Evolutionary conservation across 208 protist species (phyloP).

Genomic region (Trypanosoma avium): DNA sequence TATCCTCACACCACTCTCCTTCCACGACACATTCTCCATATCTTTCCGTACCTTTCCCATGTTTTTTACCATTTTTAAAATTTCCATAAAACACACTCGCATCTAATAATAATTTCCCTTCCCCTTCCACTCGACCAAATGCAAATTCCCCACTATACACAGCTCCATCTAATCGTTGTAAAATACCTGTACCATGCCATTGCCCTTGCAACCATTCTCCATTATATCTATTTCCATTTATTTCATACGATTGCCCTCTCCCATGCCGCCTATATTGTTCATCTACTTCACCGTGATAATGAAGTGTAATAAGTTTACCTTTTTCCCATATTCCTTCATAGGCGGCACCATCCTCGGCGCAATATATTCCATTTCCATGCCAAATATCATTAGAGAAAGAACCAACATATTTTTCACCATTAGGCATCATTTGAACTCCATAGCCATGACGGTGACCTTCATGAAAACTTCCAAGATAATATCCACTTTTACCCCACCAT

Average conservation of each 20-base stretch:
- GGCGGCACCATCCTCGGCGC: conserved; percentile 61
- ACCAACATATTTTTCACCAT: conserved; percentile 73
- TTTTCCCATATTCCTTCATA: conserved; percentile 59
- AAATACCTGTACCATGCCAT: conserved; percentile 75
- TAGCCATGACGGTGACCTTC: conserved; percentile 59
- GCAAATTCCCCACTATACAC: conserved; percentile 81
- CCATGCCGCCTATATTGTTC: conserved; percentile 52
- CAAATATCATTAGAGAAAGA: conserved; percentile 56
- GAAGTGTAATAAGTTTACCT: conserved; percentile 34
- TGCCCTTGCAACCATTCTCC: conserved; percentile 79
- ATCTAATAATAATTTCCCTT: conserved; percentile 53
- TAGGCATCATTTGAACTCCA: conserved; percentile 59
- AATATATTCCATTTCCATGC: conserved; percentile 65
- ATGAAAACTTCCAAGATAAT: conserved; percentile 68
- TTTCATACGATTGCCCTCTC: conserved; percentile 34
- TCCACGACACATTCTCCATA: conserved; percentile 44
- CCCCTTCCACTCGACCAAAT: conserved; percentile 51
- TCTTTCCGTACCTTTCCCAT: conserved; percentile 70
- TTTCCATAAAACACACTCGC: conserved; percentile 69
- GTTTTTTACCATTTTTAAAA: conserved; percentile 57
- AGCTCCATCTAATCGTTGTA: conserved; percentile 37
- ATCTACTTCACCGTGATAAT: conserved; percentile 80
- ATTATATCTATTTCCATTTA: conserved; percentile 60
- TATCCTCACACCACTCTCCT: conserved; percentile 51
- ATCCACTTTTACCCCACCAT: conserved; percentile 66